These are phyloP conservation scores for Pseudonitzschia multiseries DNA, from an alignment of 108 stramenopile genomes.

Conservation along the genomic window DNA sequence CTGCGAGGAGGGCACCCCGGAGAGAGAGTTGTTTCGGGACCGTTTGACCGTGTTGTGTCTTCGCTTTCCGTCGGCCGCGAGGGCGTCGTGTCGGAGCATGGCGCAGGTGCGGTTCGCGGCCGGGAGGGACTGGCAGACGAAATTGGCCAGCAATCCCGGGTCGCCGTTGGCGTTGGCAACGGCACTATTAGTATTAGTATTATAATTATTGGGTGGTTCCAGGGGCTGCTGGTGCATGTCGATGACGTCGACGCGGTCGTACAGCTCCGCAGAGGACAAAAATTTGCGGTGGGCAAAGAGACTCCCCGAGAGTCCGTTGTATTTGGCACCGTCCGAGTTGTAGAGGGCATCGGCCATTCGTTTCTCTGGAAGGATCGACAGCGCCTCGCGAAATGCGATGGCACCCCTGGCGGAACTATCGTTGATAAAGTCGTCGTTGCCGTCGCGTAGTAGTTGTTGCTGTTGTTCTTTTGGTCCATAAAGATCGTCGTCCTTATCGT, in stretches of 20 bases:
- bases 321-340: neutral
- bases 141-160: neutral
- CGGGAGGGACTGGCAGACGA: neutral
- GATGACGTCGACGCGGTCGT: neutral
- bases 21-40: no score
- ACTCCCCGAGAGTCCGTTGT: neutral
- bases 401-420: no score
- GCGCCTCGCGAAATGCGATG: no score
- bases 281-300: neutral
- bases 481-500: neutral
- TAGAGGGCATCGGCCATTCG: no score
- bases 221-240: conserved; percentile 1
- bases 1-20: neutral
- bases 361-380: no score
- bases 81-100: neutral
- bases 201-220: neutral
- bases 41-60: neutral
- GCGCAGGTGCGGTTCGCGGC: neutral
- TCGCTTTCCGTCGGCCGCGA: neutral
- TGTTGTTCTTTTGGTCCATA: no score
- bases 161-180: neutral
- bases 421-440: no score
- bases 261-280: neutral
- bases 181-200: neutral
- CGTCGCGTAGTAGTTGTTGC: no score